Conservation (phyloP, 345 rosid genomes). For the Eucalyptus regnans region DNA sequence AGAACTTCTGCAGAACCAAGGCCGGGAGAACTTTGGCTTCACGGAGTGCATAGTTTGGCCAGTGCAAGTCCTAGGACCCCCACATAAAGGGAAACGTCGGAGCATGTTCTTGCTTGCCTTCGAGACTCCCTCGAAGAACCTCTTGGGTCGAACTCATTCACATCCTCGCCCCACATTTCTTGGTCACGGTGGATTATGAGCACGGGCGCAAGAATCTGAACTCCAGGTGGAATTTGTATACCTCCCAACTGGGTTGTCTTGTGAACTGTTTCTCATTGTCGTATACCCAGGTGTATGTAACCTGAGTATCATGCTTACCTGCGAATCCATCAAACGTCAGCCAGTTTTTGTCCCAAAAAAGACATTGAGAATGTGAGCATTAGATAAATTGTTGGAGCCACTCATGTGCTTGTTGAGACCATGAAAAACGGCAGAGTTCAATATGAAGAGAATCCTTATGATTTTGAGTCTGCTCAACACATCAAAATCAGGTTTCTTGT, state of each 20-base stretch:
- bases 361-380: neutral
- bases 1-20: neutral
- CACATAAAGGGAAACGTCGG: neutral
- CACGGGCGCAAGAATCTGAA: neutral
- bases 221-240: neutral
- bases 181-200: neutral
- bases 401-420: neutral
- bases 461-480: neutral
- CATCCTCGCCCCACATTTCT: neutral
- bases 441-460: neutral
- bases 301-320: neutral
- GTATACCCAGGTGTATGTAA: neutral
- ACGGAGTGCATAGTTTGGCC: conserved; percentile 3
- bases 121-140: neutral
- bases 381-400: neutral
- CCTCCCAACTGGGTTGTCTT: neutral
- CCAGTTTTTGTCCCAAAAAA: neutral
- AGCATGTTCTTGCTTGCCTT: neutral
- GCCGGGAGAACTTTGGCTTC: conserved; percentile 7
- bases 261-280: neutral
- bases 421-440: neutral
- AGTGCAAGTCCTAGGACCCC: neutral
- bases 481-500: neutral
- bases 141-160: neutral
- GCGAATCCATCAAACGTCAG: neutral